These are phyloP conservation scores for Ceratocystis alfenasii DNA, from an alignment of 2,329 filamentous ascomycete species.

Conservation along the genomic window DNA sequence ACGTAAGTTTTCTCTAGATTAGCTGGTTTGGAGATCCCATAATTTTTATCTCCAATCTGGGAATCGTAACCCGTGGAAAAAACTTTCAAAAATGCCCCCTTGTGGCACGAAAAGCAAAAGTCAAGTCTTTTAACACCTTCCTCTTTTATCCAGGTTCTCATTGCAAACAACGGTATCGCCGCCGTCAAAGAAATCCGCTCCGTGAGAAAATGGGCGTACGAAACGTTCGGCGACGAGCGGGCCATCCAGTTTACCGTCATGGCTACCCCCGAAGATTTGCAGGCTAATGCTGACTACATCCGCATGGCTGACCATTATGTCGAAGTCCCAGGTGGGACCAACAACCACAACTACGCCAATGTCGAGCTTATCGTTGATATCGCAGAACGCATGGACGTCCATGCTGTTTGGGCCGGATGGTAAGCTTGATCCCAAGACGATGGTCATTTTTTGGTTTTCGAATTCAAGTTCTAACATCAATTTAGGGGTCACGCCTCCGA, in stretches of 20 bases:
- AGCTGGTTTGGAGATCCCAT: neutral
- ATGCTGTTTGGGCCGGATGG: conserved; percentile 99
- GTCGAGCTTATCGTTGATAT: conserved; percentile 98
- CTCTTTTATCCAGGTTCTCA: conserved; percentile 58
- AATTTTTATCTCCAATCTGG: neutral
- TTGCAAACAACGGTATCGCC: conserved; percentile 99
- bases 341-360: conserved; percentile 99
- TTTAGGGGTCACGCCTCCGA: conserved; percentile 89
- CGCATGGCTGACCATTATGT: conserved; percentile 99
- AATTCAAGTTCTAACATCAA: conserved; percentile 6
- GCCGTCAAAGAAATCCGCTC: conserved; percentile 99
- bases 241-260: conserved; percentile 99
- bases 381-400: conserved; percentile 95
- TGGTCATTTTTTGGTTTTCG: neutral
- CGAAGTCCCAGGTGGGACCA: conserved; percentile 94
- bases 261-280: conserved; percentile 95
- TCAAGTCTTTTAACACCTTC: neutral
- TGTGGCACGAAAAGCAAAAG: neutral
- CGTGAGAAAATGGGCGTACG: conserved; percentile 99
- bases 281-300: conserved; percentile 97
- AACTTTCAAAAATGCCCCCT: neutral
- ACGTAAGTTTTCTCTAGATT: conserved; percentile 47
- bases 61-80: neutral
- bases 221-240: conserved; percentile 95
- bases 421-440: conserved; percentile 36